These are phyloP conservation scores for Raffaelea albimanens DNA, from an alignment of 2,329 filamentous ascomycete genomes.

Conservation along the genomic window DNA sequence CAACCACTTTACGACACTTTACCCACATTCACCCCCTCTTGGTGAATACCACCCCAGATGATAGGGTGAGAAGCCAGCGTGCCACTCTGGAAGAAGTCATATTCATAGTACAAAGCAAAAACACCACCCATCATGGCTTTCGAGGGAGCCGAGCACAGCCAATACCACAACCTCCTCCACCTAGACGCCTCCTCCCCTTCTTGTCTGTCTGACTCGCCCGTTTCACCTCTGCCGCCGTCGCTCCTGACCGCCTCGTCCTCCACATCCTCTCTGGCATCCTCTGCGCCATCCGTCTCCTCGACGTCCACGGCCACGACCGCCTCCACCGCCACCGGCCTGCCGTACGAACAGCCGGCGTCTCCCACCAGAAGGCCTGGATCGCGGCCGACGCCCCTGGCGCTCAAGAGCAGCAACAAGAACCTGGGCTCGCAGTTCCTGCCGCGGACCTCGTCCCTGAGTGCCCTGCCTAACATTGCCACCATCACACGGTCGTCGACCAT, in stretches of 20 bases:
- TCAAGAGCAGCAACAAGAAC: slow-evolving; percentile 1
- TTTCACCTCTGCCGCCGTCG: neutral
- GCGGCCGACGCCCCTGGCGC: slow-evolving; percentile 6
- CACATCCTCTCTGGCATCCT: neutral
- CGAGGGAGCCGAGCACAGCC: slow-evolving; percentile 7
- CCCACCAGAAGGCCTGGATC: neutral
- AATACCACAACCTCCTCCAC: neutral
- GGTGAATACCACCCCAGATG: neutral
- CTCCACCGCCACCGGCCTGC: neutral
- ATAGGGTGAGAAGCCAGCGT: slow-evolving; percentile 1
- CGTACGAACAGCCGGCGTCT: neutral
- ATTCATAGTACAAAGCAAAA: neutral
- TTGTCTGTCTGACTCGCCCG: neutral
- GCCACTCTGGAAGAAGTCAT: neutral
- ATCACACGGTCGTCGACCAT: neutral
- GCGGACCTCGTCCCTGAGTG: slow-evolving; percentile 7
- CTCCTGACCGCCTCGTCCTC: neutral
- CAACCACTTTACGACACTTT: too few species aligned
- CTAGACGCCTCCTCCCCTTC: neutral
- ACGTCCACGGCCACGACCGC: neutral
- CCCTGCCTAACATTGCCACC: slow-evolving; percentile 4
- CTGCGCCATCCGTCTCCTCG: neutral
- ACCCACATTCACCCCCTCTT: neutral
- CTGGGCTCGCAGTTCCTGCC: neutral
- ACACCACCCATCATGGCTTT: slow-evolving; percentile 10